Base-by-base conservation (phyloP, 2,329 filamentous ascomycete genomes). In the Cercospora janseana region DNA sequence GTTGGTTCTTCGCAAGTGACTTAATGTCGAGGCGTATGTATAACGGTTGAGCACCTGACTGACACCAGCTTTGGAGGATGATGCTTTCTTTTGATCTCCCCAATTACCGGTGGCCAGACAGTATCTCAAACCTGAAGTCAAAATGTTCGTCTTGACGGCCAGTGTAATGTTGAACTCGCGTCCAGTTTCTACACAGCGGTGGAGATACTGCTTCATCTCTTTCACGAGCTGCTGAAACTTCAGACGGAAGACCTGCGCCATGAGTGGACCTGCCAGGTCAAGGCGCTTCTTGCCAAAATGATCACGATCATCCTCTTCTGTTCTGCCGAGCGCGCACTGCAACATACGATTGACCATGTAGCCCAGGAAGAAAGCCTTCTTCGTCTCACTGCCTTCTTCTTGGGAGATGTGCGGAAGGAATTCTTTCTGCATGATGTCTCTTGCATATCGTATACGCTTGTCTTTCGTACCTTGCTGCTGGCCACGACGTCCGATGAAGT, bases 51-150 rank as follows among this genome's bases (percentile, higher is more conserved):
- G 74, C 72, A 98, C 94, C 73, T 98, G 93, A 40, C 92, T 97
- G 38, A 98, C 93, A 78, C 93, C 94, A 38, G 93, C 93, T 58
- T 94, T 97, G 1, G 91, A 88, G 61, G 86, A 92, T 63, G 88
- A 87, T 15, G 93, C 91, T 76, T 97, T 98, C 80, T 97, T 98
- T 75, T 98, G 93, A 60, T 98, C 93, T 66, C 93, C 94, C 94
- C 93, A 98, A 72, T 98, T 98, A 60, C 93, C 93, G 10, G 93
- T 98, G 20, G 93, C 92, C 55, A 98, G 78, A 45, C 93, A 96
- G 72, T 98, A 98, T 68, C 96, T 95, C 59, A 98, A 74, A 42
- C 92, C 93, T 66, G 93, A 94, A 15, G 91, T 95, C 60, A 98
- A 79, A 15, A 93, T 95, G 56, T 84, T 86, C 16, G 87, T 85